Conservation (phyloP, 306 rosid species). For the Rubus idaeus region DNA sequence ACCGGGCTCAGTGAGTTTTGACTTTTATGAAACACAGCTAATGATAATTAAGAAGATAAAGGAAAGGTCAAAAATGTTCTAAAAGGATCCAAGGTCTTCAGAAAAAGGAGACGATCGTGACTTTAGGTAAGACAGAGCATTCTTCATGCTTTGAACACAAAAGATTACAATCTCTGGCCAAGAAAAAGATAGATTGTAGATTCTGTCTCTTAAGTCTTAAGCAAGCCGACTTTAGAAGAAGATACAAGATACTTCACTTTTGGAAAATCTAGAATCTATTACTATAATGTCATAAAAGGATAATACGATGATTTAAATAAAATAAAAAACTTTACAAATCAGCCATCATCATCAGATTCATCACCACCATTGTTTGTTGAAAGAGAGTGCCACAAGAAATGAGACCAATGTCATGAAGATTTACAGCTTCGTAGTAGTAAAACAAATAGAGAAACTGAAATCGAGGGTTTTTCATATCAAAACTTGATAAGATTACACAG, state of each 20-base stretch:
- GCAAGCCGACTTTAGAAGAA: conserved; percentile 22
- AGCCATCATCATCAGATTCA: no score
- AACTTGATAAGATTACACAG: conserved; percentile 12
- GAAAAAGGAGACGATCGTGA: conserved; percentile 6
- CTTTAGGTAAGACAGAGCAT: conserved; percentile 13
- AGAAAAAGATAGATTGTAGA: neutral
- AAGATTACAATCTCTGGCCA: conserved; percentile 20
- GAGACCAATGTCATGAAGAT: neutral
- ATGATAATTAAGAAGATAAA: neutral
- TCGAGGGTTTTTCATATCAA: conserved; percentile 5
- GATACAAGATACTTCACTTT: neutral
- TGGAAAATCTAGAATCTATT: neutral
- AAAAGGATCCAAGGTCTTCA: conserved; percentile 17
- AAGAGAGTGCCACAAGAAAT: no score
- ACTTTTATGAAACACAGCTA: neutral
- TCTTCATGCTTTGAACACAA: conserved; percentile 11
- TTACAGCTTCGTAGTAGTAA: neutral
- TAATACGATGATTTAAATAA: no score
- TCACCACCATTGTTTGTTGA: no score
- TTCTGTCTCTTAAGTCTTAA: conserved; percentile 11
- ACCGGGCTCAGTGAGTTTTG: no score
- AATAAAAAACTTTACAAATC: no score
- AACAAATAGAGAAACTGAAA: conserved; percentile 25
- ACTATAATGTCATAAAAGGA: neutral
- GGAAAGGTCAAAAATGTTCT: conserved; percentile 14